Evolutionary conservation across 805 yeast genomes (phyloP), one percentile per base, ranked within the genome.

Genomic region (Starmerella apicola): DNA sequence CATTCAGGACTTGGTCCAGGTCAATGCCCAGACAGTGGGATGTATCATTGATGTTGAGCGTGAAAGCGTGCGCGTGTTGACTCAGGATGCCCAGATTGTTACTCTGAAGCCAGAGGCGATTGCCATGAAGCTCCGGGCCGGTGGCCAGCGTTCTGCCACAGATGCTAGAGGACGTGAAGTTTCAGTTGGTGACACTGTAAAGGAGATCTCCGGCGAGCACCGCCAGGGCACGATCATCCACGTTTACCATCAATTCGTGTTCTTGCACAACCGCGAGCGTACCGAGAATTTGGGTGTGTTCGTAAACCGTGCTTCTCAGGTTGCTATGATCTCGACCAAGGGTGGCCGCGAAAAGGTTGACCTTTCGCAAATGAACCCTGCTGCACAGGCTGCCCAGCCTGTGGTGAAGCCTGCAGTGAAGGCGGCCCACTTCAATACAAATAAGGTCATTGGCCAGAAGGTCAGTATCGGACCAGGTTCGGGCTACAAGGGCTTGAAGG

Each of bases 401-500:
- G 81, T 85, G 20, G 69, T 78, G 1, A n/a, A 13, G 7, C 42
- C 45, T 7, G 39, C 49, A 10, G 46, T 49, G 20, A 40, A 39
- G 39, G 45, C 38, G 22, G 48, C 46, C 10, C 45, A 40, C 38
- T 38, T 51, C 40, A 52, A 52, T 39, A 42, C 53, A 3, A 46
- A 55, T 8, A 46, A 51, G 35, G 74, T 93, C 22, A 55, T 91
- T 27, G 81, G 83, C 51, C 84, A 83, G 55, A 79, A 80, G 43
- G 95, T 91, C 18, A 74, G 84, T 48, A 81, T 91, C 36, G 74
- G 82, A 28, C 77, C 81, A 54, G 84, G 95, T n/a, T 91, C 94
- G 23, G 76, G 74, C 35, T 84, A 88, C 60, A 91, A 91, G 63
- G 97, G 98, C 34, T 75, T 84, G 51, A 77, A 79, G 64, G 98